phyloP scores from a whole-genome alignment of 2,329 filamentous ascomycete genomes.

The Podosphaera xanthii region DNA sequence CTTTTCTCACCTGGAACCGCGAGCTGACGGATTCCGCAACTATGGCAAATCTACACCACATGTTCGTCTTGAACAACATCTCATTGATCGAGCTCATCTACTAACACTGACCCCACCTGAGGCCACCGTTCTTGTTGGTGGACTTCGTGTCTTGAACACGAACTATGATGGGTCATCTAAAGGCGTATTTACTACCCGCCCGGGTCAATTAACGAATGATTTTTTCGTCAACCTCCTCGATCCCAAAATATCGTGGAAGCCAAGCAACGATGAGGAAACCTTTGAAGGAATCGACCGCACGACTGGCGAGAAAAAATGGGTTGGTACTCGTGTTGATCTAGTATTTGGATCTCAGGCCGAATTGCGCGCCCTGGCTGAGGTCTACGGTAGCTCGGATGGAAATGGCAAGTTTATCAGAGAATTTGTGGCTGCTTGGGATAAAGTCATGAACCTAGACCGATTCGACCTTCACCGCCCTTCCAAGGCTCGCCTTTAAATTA shows the following conservation, averaged over 20 bases:
- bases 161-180: conserved; percentile 48
- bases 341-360: conserved; percentile 35
- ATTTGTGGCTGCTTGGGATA: conserved; percentile 33
- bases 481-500: too few species aligned
- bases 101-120: conserved; percentile 50
- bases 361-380: conserved; percentile 31
- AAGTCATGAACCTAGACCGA: conserved; percentile 36
- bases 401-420: conserved; percentile 30
- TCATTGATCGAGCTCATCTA: conserved; percentile 49
- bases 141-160: conserved; percentile 43
- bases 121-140: conserved; percentile 46
- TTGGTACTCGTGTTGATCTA: conserved; percentile 30
- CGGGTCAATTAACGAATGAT: conserved; percentile 52
- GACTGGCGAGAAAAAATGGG: conserved; percentile 32
- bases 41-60: conserved; percentile 40
- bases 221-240: conserved; percentile 67
- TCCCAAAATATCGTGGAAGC: conserved; percentile 39
- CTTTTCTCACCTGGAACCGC: conserved; percentile 42
- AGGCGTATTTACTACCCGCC: conserved; percentile 44
- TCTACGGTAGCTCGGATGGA: conserved; percentile 27
- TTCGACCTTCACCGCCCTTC: conserved; percentile 20
- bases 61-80: conserved; percentile 41
- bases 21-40: conserved; percentile 60
- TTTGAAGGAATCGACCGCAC: conserved; percentile 32
- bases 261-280: conserved; percentile 21